Evolutionary conservation across 192 early-diverging fungal species (phyloP).

Genomic region (Mortierella hygrophila): DNA sequence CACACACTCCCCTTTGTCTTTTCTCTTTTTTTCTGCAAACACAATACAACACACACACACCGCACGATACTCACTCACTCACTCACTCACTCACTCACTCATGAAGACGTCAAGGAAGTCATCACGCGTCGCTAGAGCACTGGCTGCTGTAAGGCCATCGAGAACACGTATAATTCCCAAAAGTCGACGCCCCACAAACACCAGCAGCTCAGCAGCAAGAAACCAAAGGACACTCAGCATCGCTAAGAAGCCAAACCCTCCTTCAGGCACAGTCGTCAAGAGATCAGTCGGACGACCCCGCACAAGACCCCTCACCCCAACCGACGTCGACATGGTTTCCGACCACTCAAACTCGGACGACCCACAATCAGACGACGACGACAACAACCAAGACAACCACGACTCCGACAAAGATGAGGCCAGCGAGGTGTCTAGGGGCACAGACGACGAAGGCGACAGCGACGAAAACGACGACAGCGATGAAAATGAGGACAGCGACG

Average conservation of each 20-base stretch:
- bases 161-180: neutral
- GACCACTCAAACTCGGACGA: conserved; percentile 1
- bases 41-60: too few species aligned
- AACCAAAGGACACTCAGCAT: neutral
- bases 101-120: neutral
- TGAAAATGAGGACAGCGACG: neutral
- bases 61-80: too few species aligned
- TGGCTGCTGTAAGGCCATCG: neutral
- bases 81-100: neutral
- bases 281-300: conserved; percentile 3
- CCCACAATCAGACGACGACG: neutral
- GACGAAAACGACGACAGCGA: conserved; percentile 1
- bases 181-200: neutral
- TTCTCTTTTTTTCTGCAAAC: too few species aligned
- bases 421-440: neutral
- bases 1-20: too few species aligned
- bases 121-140: neutral
- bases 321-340: neutral
- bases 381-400: neutral
- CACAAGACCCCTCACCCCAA: neutral
- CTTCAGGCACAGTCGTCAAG: neutral
- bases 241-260: neutral
- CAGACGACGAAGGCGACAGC: neutral
- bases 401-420: neutral
- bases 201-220: neutral